Percentiles rank a stretch among this genome's conserved stretches.
These are phyloP conservation scores for Microthlaspi erraticum DNA, from an alignment of 345 rosid genomes.

Conservation along the genomic window DNA sequence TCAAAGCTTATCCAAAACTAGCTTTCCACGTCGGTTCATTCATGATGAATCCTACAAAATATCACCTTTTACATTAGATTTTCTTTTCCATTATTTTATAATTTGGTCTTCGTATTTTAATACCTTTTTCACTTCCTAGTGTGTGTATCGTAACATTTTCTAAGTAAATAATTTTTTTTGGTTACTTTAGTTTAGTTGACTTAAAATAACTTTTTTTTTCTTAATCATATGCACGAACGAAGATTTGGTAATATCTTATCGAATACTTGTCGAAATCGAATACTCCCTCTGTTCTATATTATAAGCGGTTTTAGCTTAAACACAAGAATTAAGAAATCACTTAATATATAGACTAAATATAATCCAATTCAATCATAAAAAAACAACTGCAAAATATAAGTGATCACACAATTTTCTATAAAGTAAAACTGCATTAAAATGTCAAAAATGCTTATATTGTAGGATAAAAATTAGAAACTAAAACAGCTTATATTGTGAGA, in stretches of 20 bases:
- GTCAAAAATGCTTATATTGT: too few species aligned
- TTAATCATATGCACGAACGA: not conserved
- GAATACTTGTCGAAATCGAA: not conserved
- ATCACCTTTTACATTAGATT: not conserved
- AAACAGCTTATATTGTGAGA: too few species aligned
- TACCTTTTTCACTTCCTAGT: not conserved
- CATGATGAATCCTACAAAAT: not conserved
- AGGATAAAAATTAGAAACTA: too few species aligned
- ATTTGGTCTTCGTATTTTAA: not conserved
- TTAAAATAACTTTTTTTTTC: not conserved
- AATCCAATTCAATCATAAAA: too few species aligned
- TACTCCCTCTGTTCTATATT: too few species aligned
- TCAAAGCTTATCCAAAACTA: constrained; percentile 31
- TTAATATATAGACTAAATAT: too few species aligned
- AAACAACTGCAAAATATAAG: too few species aligned
- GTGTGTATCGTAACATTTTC: not conserved
- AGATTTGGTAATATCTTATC: constrained; percentile 1
- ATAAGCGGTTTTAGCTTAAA: too few species aligned
- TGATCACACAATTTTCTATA: too few species aligned
- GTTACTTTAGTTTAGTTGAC: not conserved
- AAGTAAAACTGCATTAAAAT: too few species aligned
- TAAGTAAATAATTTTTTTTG: not conserved
- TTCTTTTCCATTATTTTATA: not conserved
- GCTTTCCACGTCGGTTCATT: constrained; percentile 6
- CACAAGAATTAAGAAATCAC: too few species aligned